Base-by-base conservation (phyloP, 805 yeast genomes). In the Clavispora carvajalis region DNA sequence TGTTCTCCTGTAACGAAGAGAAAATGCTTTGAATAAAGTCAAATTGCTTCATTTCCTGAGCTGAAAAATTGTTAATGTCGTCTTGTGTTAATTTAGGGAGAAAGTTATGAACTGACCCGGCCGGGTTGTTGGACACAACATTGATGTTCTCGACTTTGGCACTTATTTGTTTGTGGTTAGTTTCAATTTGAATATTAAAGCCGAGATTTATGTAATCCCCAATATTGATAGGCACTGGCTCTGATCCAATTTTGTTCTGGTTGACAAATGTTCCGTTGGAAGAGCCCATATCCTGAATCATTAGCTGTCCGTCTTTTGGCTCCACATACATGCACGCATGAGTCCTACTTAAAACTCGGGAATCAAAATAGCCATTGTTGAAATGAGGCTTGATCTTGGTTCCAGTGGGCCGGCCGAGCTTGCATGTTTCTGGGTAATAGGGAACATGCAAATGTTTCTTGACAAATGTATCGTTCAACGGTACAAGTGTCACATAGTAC, bases 241-340 rank as follows among this genome's bases (percentile, higher is more conserved):
- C 86, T 12, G 73, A 65, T 30, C 77, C 75, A 9, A 93, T 71
- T 46, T 89, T 80, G 31, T 65, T 70, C 24, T 81, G 86, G 59
- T 93, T 93, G 36, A 93, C 77, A 59, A 84, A 95, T 0, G 99
- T 91, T 8, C 99, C 99, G 62, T 93, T 93, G 18, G 96, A 85
- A 2, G 95, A 84, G 42, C 89, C 88, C 55, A 89, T 74, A 64
- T 93, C 99, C 49, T 82, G 79, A 19, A 93, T 74, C 71, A 73
- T 87, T 16, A 95, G 72, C 44, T 74, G 74, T 5, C 90, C 89
- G 4, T 67, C 63, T 19, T 60, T 60, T 13, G 77, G 69, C 50
- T 86, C 93, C 26, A 89, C 77, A 67, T 77, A 86, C 47, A 93
- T 65, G 53, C 86, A 91, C 0, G 99, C 99, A 63, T 93, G 99